Evolutionary conservation across 441 rosid species (phyloP).

Genomic region (Kokia cookei): DNA sequence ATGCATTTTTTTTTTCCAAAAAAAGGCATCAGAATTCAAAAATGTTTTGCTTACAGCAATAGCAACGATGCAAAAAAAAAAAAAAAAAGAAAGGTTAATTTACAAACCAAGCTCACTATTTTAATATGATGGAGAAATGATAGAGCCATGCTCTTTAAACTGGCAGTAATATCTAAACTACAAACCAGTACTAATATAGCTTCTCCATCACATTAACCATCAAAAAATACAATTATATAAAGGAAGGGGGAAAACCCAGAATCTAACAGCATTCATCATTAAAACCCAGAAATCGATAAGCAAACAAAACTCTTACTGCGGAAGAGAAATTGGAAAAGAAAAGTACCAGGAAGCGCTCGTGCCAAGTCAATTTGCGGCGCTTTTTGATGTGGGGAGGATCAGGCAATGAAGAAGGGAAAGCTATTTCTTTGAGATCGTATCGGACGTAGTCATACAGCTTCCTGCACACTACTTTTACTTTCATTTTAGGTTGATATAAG

Average conservation of each 20-base stretch:
- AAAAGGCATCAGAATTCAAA: not conserved
- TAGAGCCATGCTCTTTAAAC: not conserved
- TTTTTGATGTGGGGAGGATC: constrained; percentile 80
- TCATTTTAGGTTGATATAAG: constrained; percentile 29
- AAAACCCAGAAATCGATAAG: not conserved
- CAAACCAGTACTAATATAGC: not conserved
- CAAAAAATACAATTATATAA: not conserved
- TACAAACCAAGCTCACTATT: not conserved
- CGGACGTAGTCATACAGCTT: constrained; percentile 72
- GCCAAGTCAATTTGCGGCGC: constrained; percentile 80
- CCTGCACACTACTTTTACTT: constrained; percentile 44
- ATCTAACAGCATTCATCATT: not conserved
- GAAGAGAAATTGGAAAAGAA: not conserved
- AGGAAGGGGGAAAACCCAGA: not conserved
- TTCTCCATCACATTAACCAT: not conserved
- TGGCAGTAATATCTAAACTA: not conserved
- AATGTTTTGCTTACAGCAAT: not conserved
- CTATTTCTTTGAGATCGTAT: constrained; percentile 79
- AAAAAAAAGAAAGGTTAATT: not conserved
- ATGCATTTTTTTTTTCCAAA: not conserved
- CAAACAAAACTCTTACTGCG: not conserved
- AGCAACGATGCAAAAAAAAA: not conserved
- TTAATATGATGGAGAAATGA: not conserved
- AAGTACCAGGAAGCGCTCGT: constrained; percentile 57
- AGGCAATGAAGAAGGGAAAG: constrained; percentile 82